phyloP scores from a whole-genome alignment of 805 yeast genomes.

The Metschnikowia bowlesiae region DNA sequence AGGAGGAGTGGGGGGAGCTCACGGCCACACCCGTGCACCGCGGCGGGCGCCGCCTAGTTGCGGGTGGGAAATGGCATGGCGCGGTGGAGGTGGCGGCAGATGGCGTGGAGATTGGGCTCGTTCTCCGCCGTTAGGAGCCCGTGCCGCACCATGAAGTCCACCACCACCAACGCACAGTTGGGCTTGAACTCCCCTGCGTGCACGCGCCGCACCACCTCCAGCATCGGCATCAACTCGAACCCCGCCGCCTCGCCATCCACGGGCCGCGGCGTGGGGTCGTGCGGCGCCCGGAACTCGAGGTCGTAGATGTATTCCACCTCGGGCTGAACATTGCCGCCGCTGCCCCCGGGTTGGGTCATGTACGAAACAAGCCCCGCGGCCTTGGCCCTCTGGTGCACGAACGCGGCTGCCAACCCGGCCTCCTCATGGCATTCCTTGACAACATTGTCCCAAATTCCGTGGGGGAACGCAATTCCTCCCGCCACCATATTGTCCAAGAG shows the following conservation, averaged over 20 bases:
- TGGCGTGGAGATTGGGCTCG: slow-evolving; percentile 63
- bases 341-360: slow-evolving; percentile 34
- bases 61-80: slow-evolving; percentile 47
- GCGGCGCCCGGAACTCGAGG: slow-evolving; percentile 46
- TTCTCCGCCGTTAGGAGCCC: slow-evolving; percentile 63
- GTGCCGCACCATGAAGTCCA: slow-evolving; percentile 85
- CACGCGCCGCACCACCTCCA: slow-evolving; percentile 51
- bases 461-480: slow-evolving; percentile 87
- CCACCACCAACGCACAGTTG: slow-evolving; percentile 73
- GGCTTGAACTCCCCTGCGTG: slow-evolving; percentile 72
- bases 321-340: slow-evolving; percentile 70
- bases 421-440: slow-evolving; percentile 88
- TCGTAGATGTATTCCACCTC: slow-evolving; percentile 85
- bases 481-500: slow-evolving; percentile 93
- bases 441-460: slow-evolving; percentile 69
- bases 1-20: background rate
- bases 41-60: background rate
- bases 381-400: slow-evolving; percentile 42
- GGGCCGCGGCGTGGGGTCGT: slow-evolving; percentile 40
- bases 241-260: slow-evolving; percentile 62
- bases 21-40: background rate
- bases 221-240: slow-evolving; percentile 59
- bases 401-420: slow-evolving; percentile 63
- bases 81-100: slow-evolving; percentile 62
- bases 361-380: slow-evolving; percentile 70